These are phyloP conservation scores for Massariosphaeria phaeospora DNA, from an alignment of 495 filamentous ascomycete species.

Conservation along the genomic window DNA sequence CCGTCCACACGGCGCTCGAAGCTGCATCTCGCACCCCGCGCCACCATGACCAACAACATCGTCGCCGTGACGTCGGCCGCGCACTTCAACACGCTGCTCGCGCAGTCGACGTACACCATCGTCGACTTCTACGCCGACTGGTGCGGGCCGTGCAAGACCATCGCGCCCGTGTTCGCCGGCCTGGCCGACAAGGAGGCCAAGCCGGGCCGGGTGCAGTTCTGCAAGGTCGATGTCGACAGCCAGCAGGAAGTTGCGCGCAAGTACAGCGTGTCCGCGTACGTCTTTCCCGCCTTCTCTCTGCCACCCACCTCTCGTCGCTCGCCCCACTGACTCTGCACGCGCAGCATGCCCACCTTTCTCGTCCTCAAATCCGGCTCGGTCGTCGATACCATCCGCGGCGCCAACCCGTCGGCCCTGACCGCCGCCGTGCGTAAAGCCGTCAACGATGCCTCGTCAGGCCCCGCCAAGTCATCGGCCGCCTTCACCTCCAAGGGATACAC, in stretches of 20 bases:
- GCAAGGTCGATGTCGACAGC: constrained; percentile 35
- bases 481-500: constrained; percentile 33
- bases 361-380: constrained; percentile 31
- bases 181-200: constrained; percentile 31
- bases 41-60: constrained; percentile 18
- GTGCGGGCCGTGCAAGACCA: constrained; percentile 37
- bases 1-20: background rate
- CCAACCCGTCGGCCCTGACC: constrained; percentile 34
- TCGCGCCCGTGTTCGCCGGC: constrained; percentile 31
- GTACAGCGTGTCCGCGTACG: constrained; percentile 34
- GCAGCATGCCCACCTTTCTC: constrained; percentile 38
- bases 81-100: constrained; percentile 26
- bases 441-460: constrained; percentile 16
- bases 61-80: constrained; percentile 15
- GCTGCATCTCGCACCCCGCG: background rate
- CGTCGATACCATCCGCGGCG: constrained; percentile 35
- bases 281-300: background rate
- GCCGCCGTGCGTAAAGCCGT: constrained; percentile 32
- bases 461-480: constrained; percentile 6
- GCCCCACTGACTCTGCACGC: background rate
- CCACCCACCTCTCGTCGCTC: background rate
- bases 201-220: constrained; percentile 30
- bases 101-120: constrained; percentile 28
- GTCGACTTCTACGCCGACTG: constrained; percentile 39
- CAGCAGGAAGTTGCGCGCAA: constrained; percentile 30